Conservation (phyloP, 345 rosid species). For the Lenwebbia sp. region DNA sequence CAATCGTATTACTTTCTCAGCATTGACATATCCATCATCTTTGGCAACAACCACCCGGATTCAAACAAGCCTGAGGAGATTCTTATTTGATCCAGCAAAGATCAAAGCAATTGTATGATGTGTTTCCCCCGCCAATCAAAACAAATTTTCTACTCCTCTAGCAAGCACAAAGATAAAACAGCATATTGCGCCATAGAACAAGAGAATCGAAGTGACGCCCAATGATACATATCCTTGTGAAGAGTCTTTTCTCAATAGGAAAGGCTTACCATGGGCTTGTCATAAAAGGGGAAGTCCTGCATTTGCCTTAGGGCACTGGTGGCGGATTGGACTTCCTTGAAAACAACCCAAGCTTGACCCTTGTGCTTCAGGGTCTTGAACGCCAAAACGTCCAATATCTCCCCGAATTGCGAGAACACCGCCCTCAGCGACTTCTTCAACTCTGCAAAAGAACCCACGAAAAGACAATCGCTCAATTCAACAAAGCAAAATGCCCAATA, state of each 20-base stretch:
- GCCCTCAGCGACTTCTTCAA: constrained; percentile 88
- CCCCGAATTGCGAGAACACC: constrained; percentile 88
- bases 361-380: constrained; percentile 96
- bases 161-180: not conserved
- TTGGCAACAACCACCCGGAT: not conserved
- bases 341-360: constrained; percentile 98
- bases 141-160: not conserved
- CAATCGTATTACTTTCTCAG: not conserved
- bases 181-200: not conserved
- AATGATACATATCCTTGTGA: not conserved
- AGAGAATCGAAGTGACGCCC: not conserved
- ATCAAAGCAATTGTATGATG: not conserved
- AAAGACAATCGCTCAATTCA: not conserved
- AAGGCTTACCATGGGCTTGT: constrained; percentile 68
- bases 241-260: not conserved
- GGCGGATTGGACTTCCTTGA: constrained; percentile 69
- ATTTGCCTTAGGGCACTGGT: constrained; percentile 65
- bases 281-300: constrained; percentile 93
- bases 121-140: not conserved
- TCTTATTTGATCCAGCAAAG: not conserved
- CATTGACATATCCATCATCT: not conserved
- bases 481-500: not conserved
- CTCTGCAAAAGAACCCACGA: constrained; percentile 19
- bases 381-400: constrained; percentile 83
- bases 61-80: not conserved